These are phyloP conservation scores for Gastrolobium bilobum DNA, from an alignment of 306 rosid genomes.

Conservation along the genomic window DNA sequence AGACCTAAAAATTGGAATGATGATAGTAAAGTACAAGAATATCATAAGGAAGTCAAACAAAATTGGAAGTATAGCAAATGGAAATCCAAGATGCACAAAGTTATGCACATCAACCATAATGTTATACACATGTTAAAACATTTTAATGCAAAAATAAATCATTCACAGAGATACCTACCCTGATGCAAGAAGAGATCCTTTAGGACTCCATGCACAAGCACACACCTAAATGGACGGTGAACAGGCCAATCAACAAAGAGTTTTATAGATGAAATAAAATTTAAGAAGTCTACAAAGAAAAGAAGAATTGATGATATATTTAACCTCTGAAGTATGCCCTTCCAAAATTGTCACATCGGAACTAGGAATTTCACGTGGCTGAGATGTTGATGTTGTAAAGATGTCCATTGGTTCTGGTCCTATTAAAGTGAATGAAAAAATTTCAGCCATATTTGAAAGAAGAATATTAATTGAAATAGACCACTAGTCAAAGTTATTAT, in stretches of 20 bases:
- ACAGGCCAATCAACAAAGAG: slow-evolving; percentile 39
- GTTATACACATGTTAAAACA: slow-evolving; percentile 25
- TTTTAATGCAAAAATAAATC: slow-evolving; percentile 30
- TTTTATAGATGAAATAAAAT: slow-evolving; percentile 13
- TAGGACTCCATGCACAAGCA: slow-evolving; percentile 98
- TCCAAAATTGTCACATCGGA: slow-evolving; percentile 89
- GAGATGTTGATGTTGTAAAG: slow-evolving; percentile 65
- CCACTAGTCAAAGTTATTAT: background rate
- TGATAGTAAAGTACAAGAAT: slow-evolving; percentile 20
- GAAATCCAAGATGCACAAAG: slow-evolving; percentile 38
- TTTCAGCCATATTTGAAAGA: slow-evolving; percentile 35
- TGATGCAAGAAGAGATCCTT: slow-evolving; percentile 94
- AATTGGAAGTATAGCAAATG: slow-evolving; percentile 7
- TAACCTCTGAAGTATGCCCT: slow-evolving; percentile 98
- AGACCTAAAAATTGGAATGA: slow-evolving; percentile 62
- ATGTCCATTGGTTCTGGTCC: slow-evolving; percentile 89
- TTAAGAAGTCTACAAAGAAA: background rate
- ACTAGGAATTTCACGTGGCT: slow-evolving; percentile 74
- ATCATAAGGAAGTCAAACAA: slow-evolving; percentile 37
- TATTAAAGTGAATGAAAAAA: slow-evolving; percentile 47
- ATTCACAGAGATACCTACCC: slow-evolving; percentile 69
- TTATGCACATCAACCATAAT: slow-evolving; percentile 3
- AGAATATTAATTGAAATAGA: slow-evolving; percentile 30
- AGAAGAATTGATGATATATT: slow-evolving; percentile 46
- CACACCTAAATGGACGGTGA: slow-evolving; percentile 76